Base-by-base conservation (phyloP, 2,329 filamentous ascomycete species). In the Chrysosporium keratinophilum region DNA sequence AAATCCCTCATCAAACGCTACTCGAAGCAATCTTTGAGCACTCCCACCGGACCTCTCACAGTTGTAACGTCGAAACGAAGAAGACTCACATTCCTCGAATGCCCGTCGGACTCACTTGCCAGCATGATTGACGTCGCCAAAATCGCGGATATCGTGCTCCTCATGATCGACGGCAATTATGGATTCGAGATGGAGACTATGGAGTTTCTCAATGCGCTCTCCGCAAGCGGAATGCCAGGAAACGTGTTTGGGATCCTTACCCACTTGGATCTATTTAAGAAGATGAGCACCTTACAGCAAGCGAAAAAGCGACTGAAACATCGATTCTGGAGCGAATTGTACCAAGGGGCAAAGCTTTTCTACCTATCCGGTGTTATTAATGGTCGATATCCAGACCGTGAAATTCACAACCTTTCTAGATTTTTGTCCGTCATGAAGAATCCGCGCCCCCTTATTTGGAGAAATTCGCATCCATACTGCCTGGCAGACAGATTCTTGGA, bases 101-200 rank as follows among this genome's bases (percentile, higher is more conserved):
- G 88, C 65, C 90, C 94, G n/a, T 91, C 80, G 58, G 80, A 97
- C 66, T 89, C 93, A 62, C 80, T 98, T 52, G 90, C 94, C 58
- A 86, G 87, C 60, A 96, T 97, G 88, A 90, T 98, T 59, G 93
- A 98, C 70, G 80, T 96, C 54, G 88, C 93, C 56, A 98, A 98
- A 72, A 87, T 98, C 42, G 93, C 94, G 15, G 93, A 98, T 68
- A 96, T 98, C 63, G 88, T 97, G 5, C 78, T 98, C 48, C 79
- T 98, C 54, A 93, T 98, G 87, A 98, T 98, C 62, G 93, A 98
- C 67, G 94, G 93, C 54, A 97, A 97, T 72, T 98, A 87, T 65
- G 94, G 93, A 12, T 98, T 98, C 66, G 93, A 98, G 73, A 98
- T 98, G 93, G 93, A 98, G 77, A 98, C 93, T 0, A 98, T 98